Base-by-base conservation (phyloP, 495 filamentous ascomycete genomes). In the Penicillium angulare region DNA sequence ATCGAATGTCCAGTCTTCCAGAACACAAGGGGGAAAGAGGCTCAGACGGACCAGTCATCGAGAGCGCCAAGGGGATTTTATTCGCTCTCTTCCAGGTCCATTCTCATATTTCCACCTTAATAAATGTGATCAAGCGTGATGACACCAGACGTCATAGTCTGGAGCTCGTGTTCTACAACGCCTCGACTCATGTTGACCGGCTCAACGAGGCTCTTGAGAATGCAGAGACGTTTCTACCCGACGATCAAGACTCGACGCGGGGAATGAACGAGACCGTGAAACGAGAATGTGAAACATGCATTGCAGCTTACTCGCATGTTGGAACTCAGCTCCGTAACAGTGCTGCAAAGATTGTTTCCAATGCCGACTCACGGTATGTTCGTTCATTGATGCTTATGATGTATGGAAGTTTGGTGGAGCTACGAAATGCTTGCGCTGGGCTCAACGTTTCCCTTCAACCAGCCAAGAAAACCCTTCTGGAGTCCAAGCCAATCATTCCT, bases 41-140 rank as follows among this genome's bases (percentile, higher is more conserved):
- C 35, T 71, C 75, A 0, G 77, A 74, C 13, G 81, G 87, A 56
- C 81, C 86, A 2, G 78, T 92, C 1, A 75, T 92, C 24, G 86
- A 92, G 64, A 83, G 85, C 29, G 89, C 89, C 5, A 92, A 90
- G 60, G 87, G 88, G n/a, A 85, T 97, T 17, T 75, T 95, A 3
- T 95, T 92, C 60, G 85, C 91, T 18, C 77, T 96, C 33, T 86
- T 86, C 52, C 88, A 92, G 57, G 78, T 93, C 24, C 86, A 92
- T 57, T 84, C 84, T 7, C 81, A 86, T 65, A 84, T 91, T 53
- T 82, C 85, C 47, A 84, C 81, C 34, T 68, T 95, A 47, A 84
- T 87, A 51, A 81, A 83, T 51, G 74, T 93, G 38, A 80, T 87
- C 39, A 83, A 82, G 49, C 82, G 87, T 20, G 82, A 81, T 31